Base-by-base conservation (phyloP, 192 early-diverging fungal genomes). In the Mortierella antarctica region DNA sequence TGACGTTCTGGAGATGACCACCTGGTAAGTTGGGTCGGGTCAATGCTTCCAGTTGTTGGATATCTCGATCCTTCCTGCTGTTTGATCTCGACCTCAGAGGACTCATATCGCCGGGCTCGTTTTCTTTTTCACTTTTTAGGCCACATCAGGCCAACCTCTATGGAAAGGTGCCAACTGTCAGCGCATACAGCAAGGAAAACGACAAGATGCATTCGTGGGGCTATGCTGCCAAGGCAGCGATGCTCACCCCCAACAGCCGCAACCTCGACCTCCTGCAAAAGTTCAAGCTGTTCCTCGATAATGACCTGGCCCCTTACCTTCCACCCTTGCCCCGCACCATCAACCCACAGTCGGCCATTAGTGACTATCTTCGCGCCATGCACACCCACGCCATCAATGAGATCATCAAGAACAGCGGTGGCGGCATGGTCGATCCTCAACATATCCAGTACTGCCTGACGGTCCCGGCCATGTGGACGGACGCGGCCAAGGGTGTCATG, bases 401-500 rank as follows among this genome's bases (percentile, higher is more conserved):
- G n/a, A 69, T 84, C 57, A 71, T 64, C 21, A 78, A 79, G 39
- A 82, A 85, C 52, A 83, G 83, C 31, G 76, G 62, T 62, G 82
- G 85, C 18, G 82, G 85, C 48, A 77, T 83, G 21, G 65, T 76
- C 23, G 59, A 76, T 20, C 65, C 65, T 8, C 72, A 62, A 31
- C 74, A 83, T 13, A 79, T 79, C 31, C 76, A 79, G 49, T 79
- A 79, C 64, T 79, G 76, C 51, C 49, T 88, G 10, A 88, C 87
- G 3, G 87, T 88, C 9, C 87, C 87, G 9, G 87, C 87, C 46
- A 86, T 87, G 83, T 88, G 84, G 84, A 80, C 84, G 7, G 87
- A 87, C 49, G 71, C 81, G 55, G 87, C 87, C 10, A 88, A 86
- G 70, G 86, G 79, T 15, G 82, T 83, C 41, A 90, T 90, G 89